Evolutionary conservation across 2,329 filamentous ascomycete species (phyloP).

Genomic region (Aspergillus phoenicis): DNA sequence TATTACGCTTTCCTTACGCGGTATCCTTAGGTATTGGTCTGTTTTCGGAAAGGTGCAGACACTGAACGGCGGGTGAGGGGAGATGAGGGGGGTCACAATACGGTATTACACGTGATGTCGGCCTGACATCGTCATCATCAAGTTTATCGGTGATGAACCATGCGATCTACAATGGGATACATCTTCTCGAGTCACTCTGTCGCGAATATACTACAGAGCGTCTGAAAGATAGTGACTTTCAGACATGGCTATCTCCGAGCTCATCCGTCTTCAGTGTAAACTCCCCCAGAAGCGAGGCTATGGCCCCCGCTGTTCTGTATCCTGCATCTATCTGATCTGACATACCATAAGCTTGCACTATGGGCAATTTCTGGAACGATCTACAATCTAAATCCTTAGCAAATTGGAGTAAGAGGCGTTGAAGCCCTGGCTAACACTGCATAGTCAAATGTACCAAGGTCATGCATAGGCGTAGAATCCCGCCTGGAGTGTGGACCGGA

Average conservation of each 20-base stretch:
- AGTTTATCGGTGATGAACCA: too few relatives aligned
- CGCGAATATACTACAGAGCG: too few relatives aligned
- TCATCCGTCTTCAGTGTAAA: not conserved
- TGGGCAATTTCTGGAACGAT: too few relatives aligned
- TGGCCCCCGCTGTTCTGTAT: not conserved
- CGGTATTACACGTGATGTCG: conserved; percentile 20
- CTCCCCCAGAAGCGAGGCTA: not conserved
- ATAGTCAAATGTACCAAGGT: not conserved
- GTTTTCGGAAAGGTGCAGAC: not conserved
- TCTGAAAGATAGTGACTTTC: not conserved
- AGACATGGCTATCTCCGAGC: not conserved
- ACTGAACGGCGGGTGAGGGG: not conserved
- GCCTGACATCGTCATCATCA: conserved; percentile 10
- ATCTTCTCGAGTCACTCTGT: not conserved
- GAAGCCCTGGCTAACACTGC: not conserved
- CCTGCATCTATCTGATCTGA: not conserved
- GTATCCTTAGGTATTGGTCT: not conserved
- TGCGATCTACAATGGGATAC: not conserved
- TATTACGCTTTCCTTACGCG: conserved; percentile 12
- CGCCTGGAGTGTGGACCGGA: not conserved
- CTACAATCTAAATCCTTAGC: not conserved
- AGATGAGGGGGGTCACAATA: conserved; percentile 12
- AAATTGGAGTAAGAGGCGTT: not conserved
- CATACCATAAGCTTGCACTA: not conserved
- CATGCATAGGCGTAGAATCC: not conserved